Evolutionary conservation across 148 eudicot genomes (phyloP), one percentile per base, ranked within the genome.

Genomic region (Rhododendron griersonianum): DNA sequence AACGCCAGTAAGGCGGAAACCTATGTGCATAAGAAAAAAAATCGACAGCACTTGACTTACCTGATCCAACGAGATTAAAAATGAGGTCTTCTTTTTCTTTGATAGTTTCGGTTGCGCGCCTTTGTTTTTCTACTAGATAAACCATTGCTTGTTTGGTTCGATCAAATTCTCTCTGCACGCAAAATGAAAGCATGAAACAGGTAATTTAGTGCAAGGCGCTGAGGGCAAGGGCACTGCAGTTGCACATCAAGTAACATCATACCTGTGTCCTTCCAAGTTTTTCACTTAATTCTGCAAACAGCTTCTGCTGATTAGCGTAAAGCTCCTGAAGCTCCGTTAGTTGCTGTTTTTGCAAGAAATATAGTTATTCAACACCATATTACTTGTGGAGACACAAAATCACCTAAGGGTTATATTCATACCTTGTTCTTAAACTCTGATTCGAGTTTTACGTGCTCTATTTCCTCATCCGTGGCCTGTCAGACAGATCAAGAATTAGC

Each of bases 281-380:
- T 61, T 89, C 90, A 44, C 48, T 87, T 69, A 90, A 77, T 30
- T 87, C 90, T 51, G 74, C 83, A 28, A 79, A 78, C 74, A 86
- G 30, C 67, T 87, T 80, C 79, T 90, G 89, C 87, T 90, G 92
- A 87, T 81, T 59, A 11, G 2, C 6, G 41, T 74, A 90, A 80
- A 90, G 86, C 78, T 81, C 90, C 48, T 87, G 89, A 83, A 90
- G 87, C 83, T 90, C 90, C 86, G 63, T 83, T 63, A 88, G 84
- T 88, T 90, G 84, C 92, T 90, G 87, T 69, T 79, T 84, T n/a
- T 3, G 84, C 11, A 67, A 55, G 30, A 79, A 73, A 61, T 45
- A 39, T 25, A 14, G 14, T 30, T 4, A 14, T 30, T 71, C 76
- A 71, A 33, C 76, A 71, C 76, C 5, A 71, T 30, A 13, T 5